A percentile compares a stretch with the other conserved stretches of the same genome.
phyloP scores from a whole-genome alignment of 106 monocot genomes.

The Posidonia australis region DNA sequence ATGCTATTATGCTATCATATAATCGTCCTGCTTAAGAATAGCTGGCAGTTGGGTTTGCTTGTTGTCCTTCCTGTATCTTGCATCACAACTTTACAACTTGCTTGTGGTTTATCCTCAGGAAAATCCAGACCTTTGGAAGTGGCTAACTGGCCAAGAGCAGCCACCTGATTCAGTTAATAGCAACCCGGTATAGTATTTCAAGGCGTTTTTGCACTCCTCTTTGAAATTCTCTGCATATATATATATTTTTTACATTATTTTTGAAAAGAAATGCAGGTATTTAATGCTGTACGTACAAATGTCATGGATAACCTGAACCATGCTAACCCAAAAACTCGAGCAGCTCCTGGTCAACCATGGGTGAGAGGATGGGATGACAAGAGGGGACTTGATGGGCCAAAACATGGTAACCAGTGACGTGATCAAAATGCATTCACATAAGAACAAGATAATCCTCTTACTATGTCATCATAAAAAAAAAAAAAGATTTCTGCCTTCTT shows the following conservation, averaged over 20 bases:
- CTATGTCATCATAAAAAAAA: no score
- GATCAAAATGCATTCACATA: slow-evolving; percentile 6
- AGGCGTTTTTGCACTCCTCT: background rate
- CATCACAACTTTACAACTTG: background rate
- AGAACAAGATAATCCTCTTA: no score
- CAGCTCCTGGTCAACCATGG: slow-evolving; percentile 84
- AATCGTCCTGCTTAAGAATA: no score
- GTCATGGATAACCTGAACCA: slow-evolving; percentile 55
- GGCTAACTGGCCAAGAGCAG: slow-evolving; percentile 89
- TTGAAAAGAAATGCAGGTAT: slow-evolving; percentile 43
- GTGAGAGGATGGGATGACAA: slow-evolving; percentile 97
- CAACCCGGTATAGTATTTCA: slow-evolving; percentile 47
- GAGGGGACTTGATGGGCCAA: slow-evolving; percentile 54
- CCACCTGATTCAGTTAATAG: slow-evolving; percentile 61
- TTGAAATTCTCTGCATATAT: background rate
- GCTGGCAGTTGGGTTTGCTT: background rate
- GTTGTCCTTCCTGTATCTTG: no score
- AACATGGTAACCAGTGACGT: slow-evolving; percentile 83
- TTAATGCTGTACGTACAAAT: slow-evolving; percentile 49
- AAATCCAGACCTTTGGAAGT: slow-evolving; percentile 98
- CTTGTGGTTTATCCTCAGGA: slow-evolving; percentile 36
- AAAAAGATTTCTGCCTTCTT: no score
- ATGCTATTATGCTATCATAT: no score
- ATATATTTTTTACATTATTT: background rate
- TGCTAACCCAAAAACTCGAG: slow-evolving; percentile 55